Conservation (phyloP, 495 filamentous ascomycete genomes). For the Hamigera avellanea region DNA sequence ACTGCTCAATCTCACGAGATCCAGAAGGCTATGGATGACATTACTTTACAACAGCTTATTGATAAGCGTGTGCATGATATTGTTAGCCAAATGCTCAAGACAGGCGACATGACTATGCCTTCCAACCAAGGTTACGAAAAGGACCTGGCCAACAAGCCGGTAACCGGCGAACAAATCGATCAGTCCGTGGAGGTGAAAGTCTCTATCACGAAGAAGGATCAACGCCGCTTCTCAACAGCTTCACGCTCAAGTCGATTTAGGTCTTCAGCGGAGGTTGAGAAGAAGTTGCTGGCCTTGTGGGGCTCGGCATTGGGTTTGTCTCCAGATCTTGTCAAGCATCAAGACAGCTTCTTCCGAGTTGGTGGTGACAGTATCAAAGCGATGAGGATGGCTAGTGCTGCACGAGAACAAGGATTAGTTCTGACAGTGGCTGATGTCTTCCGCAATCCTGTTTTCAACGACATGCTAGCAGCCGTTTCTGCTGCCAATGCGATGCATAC, state of each 20-base stretch:
- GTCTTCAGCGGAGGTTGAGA: conserved; percentile 17
- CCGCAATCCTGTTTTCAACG: conserved; percentile 32
- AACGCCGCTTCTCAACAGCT: conserved; percentile 2
- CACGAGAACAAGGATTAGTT: conserved; percentile 38
- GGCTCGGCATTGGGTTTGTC: conserved; percentile 31
- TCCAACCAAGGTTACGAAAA: too few species aligned
- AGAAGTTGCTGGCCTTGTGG: conserved; percentile 34
- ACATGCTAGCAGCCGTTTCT: conserved; percentile 29
- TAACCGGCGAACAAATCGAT: not conserved
- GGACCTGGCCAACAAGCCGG: not conserved
- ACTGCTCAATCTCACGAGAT: not conserved
- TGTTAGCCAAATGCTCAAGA: conserved; percentile 23
- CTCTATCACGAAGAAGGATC: not conserved
- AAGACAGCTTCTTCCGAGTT: conserved; percentile 37
- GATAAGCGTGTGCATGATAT: conserved; percentile 31
- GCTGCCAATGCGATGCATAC: conserved; percentile 15
- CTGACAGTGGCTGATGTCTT: conserved; percentile 46
- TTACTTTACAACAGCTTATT: conserved; percentile 24
- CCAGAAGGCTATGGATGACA: conserved; percentile 8
- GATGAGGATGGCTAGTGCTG: conserved; percentile 55
- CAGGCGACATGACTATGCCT: conserved; percentile 10
- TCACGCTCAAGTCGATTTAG: conserved; percentile 7
- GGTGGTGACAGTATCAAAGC: conserved; percentile 49
- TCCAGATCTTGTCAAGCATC: conserved; percentile 24
- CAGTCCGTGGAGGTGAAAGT: not conserved